Evolutionary conservation across 257 asterid genomes (phyloP).

Genomic region (Cynanchum wilfordii): DNA sequence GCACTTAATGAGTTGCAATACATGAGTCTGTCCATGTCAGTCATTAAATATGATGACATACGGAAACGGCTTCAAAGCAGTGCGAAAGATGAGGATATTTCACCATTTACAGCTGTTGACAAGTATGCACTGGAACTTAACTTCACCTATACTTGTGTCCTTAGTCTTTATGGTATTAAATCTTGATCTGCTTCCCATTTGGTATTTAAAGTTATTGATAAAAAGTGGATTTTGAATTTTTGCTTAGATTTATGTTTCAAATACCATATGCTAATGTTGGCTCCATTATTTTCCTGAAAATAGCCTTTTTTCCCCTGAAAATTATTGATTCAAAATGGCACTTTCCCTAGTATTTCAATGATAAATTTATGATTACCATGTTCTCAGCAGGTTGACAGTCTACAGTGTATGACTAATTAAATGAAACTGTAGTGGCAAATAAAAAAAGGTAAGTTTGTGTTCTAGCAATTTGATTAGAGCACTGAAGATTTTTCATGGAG

Average conservation of each 20-base stretch:
- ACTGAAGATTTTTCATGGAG: not conserved
- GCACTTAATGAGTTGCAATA: conserved; percentile 95
- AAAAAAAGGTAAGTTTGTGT: not conserved
- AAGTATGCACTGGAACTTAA: conserved; percentile 47
- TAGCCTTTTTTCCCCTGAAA: not conserved
- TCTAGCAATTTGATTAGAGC: not conserved
- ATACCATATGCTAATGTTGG: not conserved
- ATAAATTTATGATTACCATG: not conserved
- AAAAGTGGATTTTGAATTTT: not conserved
- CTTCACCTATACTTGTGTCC: conserved; percentile 8
- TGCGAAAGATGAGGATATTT: conserved; percentile 95
- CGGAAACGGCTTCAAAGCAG: conserved; percentile 79
- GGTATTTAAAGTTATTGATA: not conserved
- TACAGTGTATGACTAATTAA: not conserved
- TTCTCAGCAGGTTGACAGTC: not conserved
- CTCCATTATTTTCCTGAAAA: not conserved
- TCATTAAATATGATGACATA: conserved; percentile 85
- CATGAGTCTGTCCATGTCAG: conserved; percentile 86
- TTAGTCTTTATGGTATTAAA: not conserved
- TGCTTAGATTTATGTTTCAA: not conserved
- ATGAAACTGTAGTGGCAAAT: not conserved
- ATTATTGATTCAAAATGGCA: not conserved
- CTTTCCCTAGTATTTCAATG: not conserved
- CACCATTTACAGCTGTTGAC: conserved; percentile 97
- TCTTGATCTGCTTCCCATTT: not conserved